Evolutionary conservation across 768 basidiomycete genomes (phyloP).

Genomic region (Daedalea quercina): DNA sequence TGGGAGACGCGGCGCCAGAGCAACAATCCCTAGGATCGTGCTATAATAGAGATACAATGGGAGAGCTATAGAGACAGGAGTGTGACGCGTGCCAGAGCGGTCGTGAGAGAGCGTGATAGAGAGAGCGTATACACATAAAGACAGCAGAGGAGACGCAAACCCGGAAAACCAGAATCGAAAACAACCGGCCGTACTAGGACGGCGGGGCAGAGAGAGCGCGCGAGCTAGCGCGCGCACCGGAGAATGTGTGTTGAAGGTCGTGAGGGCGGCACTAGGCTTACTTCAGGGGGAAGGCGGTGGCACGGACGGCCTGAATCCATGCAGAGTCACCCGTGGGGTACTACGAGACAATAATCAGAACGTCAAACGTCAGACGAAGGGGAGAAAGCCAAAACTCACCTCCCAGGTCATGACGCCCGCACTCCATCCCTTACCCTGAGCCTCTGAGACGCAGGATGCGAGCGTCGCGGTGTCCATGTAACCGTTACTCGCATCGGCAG

Average conservation of each 20-base stretch:
- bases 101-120: constrained; percentile 1
- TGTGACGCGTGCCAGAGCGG: neutral
- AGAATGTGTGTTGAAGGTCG: neutral
- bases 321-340: constrained; percentile 28
- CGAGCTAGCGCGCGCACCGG: neutral
- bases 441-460: constrained; percentile 50
- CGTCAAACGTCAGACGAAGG: neutral
- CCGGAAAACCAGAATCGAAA: neutral
- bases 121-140: neutral
- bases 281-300: constrained; percentile 21
- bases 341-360: constrained; percentile 14
- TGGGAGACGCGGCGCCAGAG: no score
- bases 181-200: neutral
- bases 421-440: constrained; percentile 58
- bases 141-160: neutral
- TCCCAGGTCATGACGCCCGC: constrained; percentile 34
- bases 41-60: no score
- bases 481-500: constrained; percentile 37
- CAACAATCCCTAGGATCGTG: no score
- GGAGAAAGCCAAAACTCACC: constrained; percentile 15
- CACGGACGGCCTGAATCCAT: constrained; percentile 31
- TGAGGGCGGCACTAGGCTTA: neutral
- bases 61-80: no score
- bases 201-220: neutral
- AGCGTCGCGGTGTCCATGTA: constrained; percentile 53